phyloP scores from a whole-genome alignment of 202 grass and related monocot species.

The Carex arenaria region DNA sequence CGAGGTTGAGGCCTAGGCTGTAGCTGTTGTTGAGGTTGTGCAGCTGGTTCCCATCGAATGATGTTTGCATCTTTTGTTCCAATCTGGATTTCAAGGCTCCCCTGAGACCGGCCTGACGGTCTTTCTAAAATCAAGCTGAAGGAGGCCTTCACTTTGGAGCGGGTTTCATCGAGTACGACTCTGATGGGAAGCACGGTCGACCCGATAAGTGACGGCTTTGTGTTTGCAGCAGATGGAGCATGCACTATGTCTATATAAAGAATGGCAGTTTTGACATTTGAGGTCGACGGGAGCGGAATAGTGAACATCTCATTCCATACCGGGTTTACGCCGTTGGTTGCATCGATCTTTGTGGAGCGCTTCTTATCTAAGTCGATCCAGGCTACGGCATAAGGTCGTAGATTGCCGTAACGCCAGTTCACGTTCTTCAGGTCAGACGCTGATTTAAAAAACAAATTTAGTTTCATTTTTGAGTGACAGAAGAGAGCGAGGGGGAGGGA shows the following conservation, averaged over 20 bases:
- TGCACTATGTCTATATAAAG: constrained; percentile 26
- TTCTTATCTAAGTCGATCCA: constrained; percentile 51
- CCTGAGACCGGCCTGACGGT: neutral
- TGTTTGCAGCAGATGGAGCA: neutral
- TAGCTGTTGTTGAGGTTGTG: neutral
- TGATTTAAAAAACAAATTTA: constrained; percentile 40
- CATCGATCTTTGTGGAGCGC: constrained; percentile 43
- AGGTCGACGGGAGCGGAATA: neutral
- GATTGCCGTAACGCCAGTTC: constrained; percentile 75
- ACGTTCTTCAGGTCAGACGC: constrained; percentile 81
- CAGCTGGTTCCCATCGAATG: neutral
- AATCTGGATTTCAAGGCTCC: constrained; percentile 3
- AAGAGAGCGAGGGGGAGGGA: neutral
- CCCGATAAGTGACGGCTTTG: neutral
- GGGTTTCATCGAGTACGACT: neutral
- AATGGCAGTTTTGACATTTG: neutral
- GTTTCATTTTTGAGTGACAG: constrained; percentile 18
- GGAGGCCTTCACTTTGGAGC: neutral
- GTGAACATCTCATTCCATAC: constrained; percentile 25
- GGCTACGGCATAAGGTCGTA: constrained; percentile 54
- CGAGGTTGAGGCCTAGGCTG: neutral
- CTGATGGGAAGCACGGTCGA: neutral
- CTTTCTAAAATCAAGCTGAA: neutral
- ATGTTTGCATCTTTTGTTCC: neutral
- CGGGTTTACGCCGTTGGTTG: neutral